Evolutionary conservation across 73 alveolate species (phyloP), one percentile per base, ranked within the genome.

Genomic region (Paramecium octaurelia): DNA sequence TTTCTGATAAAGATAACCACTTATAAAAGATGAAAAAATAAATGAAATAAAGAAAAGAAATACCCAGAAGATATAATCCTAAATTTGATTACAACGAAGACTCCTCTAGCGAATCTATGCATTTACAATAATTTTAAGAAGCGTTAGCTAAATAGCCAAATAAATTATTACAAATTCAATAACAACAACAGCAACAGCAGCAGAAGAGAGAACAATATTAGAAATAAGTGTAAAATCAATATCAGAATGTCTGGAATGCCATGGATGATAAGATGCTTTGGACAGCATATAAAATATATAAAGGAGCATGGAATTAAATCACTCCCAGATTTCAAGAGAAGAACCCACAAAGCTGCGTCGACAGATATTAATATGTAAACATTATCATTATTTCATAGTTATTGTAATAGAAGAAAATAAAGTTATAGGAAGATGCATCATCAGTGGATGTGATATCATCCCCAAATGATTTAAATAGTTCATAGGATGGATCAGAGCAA

Each of bases 241-340:
- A 64, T 24, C 6, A 64, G 46, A 64, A 64, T 64, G 84, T 64
- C 7, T 64, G 84, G 84, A 64, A 64, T 64, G 84, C 84, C 3
- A 64, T 64, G 84, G 84, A 64, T 64, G 84, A 64, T 27, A 64
- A 64, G 12, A 64, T 64, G 84, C 12, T 64, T 3, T 34, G 42
- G 42, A 34, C 24, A 12, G 84, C 84, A 1, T 64, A 64, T 8
- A 64, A 64, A 16, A 64, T 64, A 10, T 64, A 64, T 11, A 64
- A 64, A 64, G 84, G 84, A 12, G 84, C 84, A 31, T 64, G 84
- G 84, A 64, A 64, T 64, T 31, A 64, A 64, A 64, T 64, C 6
- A 64, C 84, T 14, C 84, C 84, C 31, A 64, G 84, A 64, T 64
- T 64, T 24, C 9, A 64, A 64, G 84, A 64, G 46, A 64, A 64